Base-by-base conservation (phyloP, 768 basidiomycete genomes). In the Coprinopsis marcescibilis region DNA sequence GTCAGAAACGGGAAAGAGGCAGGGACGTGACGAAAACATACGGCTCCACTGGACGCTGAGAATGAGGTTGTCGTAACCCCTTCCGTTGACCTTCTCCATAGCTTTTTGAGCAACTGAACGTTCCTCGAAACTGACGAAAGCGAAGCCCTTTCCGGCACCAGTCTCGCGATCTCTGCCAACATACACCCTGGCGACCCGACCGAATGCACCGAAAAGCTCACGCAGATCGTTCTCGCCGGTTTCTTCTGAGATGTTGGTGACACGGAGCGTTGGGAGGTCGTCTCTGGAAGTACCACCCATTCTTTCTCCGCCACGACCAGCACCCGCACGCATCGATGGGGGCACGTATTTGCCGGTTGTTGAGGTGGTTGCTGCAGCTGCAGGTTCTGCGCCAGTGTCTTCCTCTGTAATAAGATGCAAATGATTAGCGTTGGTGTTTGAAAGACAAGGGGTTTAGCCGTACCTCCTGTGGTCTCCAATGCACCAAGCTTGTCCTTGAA, bases 231-330 rank as follows among this genome's bases (percentile, higher is more conserved):
- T 84, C 62, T 99, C 96, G 55, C 88, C 83, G 2, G 93, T 93
- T 57, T 99, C 96, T 64, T 91, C 88, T 3, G 89, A 90, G 50
- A 99, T 85, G 58, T 98, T 98, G 26, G 96, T 97, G 54, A 99
- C 91, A 24, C 96, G 90, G 14, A 99, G 77, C 0, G 96, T 99
- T 2, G 96, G 96, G 17, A 94, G 77, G 59, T 98, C 96, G 62
- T 97, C 93, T 32, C 95, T 79, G 14, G 65, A 72, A 36, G 75
- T 62, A 32, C 75, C 73, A 56, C 73, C 75, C 86, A 92, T 89
- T 1, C 83, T 72, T 59, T 92, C 90, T 40, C 91, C 89, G 2
- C 78, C 80, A 35, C 82, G 76, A 26, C 72, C 76, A 67, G 60
- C 57, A 1, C 72, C 47, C 3, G 53, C 77, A 57, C 93, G 88